Evolutionary conservation across 2,329 filamentous ascomycete species (phyloP).

Genomic region (Claviceps pazoutovae): DNA sequence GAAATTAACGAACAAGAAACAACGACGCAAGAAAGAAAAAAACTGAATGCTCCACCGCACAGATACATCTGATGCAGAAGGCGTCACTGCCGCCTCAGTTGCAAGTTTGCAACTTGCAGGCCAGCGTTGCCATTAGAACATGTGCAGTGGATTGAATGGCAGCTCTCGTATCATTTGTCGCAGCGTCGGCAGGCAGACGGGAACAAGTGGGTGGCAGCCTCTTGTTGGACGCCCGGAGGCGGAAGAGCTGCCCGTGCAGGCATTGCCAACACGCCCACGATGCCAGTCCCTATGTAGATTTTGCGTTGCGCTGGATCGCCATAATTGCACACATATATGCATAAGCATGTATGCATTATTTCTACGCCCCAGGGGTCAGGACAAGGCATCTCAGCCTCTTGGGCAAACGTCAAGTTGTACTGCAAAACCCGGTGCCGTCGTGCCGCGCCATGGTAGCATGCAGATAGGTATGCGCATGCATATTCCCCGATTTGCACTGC

Average conservation of each 20-base stretch:
- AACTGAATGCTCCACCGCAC: background rate
- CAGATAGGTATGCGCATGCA: no score
- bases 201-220: background rate
- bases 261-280: background rate
- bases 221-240: background rate
- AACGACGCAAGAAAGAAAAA: background rate
- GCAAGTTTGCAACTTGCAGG: background rate
- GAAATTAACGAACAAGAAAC: background rate
- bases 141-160: background rate
- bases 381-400: no score
- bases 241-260: background rate
- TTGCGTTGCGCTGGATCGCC: background rate
- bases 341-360: no score
- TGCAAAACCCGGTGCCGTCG: no score
- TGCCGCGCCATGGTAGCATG: no score
- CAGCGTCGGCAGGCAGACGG: background rate
- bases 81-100: background rate
- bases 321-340: no score
- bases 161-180: background rate
- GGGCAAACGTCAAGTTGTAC: no score
- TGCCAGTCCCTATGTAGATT: background rate
- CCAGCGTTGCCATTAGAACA: background rate
- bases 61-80: background rate
- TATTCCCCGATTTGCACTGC: no score
- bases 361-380: no score